These are phyloP conservation scores for Escovopsis sp. DNA, from an alignment of 2,329 filamentous ascomycete species.

Conservation along the genomic window DNA sequence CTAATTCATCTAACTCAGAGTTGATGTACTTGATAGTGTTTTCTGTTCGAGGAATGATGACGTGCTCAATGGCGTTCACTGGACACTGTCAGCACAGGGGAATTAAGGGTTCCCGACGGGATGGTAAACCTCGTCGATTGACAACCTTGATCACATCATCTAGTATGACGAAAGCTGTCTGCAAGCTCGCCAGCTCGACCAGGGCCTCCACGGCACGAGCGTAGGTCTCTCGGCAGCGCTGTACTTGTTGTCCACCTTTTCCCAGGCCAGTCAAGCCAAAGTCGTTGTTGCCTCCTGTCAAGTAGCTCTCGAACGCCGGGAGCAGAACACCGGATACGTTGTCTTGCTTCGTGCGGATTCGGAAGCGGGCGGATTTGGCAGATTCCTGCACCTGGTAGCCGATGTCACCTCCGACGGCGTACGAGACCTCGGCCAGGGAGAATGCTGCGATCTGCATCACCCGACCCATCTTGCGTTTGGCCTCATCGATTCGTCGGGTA, in stretches of 20 bases:
- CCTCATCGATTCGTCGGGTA: slow-evolving; percentile 91
- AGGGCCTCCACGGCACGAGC: slow-evolving; percentile 88
- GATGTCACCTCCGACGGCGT: slow-evolving; percentile 90
- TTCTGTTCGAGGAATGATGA: slow-evolving; percentile 94
- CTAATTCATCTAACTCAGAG: slow-evolving; percentile 91
- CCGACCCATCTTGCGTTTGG: slow-evolving; percentile 96
- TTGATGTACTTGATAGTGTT: slow-evolving; percentile 99
- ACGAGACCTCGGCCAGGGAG: slow-evolving; percentile 92
- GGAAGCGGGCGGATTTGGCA: slow-evolving; percentile 81
- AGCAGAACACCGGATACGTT: slow-evolving; percentile 96
- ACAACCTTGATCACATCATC: slow-evolving; percentile 99
- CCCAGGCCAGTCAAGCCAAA: slow-evolving; percentile 92
- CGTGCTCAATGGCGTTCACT: slow-evolving; percentile 93
- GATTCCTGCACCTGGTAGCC: slow-evolving; percentile 96
- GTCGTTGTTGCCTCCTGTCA: slow-evolving; percentile 80
- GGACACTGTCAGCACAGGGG: slow-evolving; percentile 4
- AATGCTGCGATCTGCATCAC: slow-evolving; percentile 99
- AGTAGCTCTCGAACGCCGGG: slow-evolving; percentile 84
- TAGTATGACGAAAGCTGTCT: slow-evolving; percentile 93
- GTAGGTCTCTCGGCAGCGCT: slow-evolving; percentile 90
- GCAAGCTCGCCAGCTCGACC: slow-evolving; percentile 85
- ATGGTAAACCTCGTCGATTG: slow-evolving; percentile 65
- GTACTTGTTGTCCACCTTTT: slow-evolving; percentile 94
- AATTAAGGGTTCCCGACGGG: slow-evolving; percentile 7
- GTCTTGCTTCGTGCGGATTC: slow-evolving; percentile 88